phyloP scores from a whole-genome alignment of 768 basidiomycete species.

The Strobilomyces echinocephalus region DNA sequence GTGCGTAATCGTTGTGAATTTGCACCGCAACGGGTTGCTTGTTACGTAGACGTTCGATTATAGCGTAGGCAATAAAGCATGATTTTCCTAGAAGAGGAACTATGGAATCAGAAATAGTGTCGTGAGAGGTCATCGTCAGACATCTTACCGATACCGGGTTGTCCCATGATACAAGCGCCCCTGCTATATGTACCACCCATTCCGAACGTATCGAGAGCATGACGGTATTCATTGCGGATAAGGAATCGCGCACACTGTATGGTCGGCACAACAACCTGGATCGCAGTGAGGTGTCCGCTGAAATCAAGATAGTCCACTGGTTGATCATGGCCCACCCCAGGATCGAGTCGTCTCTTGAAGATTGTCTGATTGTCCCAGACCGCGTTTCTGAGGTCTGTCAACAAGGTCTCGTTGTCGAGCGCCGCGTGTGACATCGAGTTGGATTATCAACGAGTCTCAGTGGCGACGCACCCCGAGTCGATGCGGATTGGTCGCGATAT shows the following conservation, averaged over 20 bases:
- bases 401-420: background rate
- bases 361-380: conserved; percentile 3
- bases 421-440: background rate
- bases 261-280: background rate
- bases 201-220: background rate
- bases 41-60: conserved; percentile 3
- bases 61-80: conserved; percentile 5
- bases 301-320: conserved; percentile 3
- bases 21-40: conserved; percentile 1
- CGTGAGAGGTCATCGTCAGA: background rate
- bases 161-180: conserved; percentile 1
- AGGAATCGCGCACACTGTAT: background rate
- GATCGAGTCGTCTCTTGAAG: background rate
- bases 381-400: background rate
- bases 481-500: background rate
- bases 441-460: background rate
- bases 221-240: conserved; percentile 2
- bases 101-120: background rate
- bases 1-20: conserved; percentile 1
- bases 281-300: background rate
- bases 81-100: background rate
- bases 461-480: background rate
- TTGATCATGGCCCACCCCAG: background rate
- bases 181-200: background rate
- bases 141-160: conserved; percentile 8